Conservation (phyloP, 192 early-diverging fungal species). For the Piromyces finnis region DNA sequence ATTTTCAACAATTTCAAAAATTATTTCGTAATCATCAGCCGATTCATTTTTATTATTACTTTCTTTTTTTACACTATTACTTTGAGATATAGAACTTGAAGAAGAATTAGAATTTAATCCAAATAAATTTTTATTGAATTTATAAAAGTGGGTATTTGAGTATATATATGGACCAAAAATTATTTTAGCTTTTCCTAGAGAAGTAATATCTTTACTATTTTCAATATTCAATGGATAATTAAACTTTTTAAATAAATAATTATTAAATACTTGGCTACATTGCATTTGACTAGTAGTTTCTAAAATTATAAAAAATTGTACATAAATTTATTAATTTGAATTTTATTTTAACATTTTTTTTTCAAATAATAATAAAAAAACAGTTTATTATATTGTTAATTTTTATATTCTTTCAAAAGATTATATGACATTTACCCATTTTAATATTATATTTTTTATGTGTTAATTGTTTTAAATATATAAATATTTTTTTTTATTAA, state of each 20-base stretch:
- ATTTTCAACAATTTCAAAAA: not conserved
- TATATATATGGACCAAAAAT: not conserved
- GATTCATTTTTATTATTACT: not conserved
- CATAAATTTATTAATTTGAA: no score
- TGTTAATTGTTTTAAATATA: no score
- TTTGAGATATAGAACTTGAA: not conserved
- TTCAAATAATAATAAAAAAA: no score
- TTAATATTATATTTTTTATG: no score
- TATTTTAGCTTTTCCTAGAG: not conserved
- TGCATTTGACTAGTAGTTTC: not conserved
- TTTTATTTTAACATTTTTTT: no score
- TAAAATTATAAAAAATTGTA: not conserved
- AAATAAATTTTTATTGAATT: not conserved
- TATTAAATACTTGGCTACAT: not conserved
- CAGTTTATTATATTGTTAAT: no score
- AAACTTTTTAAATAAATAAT: not conserved
- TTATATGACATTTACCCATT: no score
- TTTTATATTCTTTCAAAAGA: no score
- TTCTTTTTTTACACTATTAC: not conserved
- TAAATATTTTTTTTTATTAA: no score
- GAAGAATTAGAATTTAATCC: not conserved
- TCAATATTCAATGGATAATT: not conserved
- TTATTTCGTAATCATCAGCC: not conserved
- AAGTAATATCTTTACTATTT: not conserved
- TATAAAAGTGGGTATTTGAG: not conserved